These are phyloP conservation scores for Claviceps purpurea DNA, from an alignment of 2,329 filamentous ascomycete species.

Conservation along the genomic window DNA sequence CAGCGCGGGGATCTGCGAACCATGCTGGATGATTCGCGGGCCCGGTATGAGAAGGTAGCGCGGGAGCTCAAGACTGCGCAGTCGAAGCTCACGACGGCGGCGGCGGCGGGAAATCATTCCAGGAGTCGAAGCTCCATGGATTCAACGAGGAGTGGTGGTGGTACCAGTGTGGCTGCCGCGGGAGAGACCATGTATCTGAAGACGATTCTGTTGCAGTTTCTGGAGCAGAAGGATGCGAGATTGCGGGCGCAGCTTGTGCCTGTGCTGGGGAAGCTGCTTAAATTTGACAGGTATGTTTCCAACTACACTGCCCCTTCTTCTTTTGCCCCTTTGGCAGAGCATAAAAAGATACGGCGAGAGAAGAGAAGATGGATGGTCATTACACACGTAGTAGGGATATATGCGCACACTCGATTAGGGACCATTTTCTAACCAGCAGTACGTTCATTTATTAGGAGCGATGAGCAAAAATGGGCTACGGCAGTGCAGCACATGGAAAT, in stretches of 20 bases:
- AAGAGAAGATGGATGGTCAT: not conserved
- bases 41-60: conserved; percentile 65
- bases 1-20: conserved; percentile 64
- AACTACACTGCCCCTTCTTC: no score
- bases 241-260: conserved; percentile 64
- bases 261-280: conserved; percentile 61
- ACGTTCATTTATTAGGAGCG: conserved; percentile 28
- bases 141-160: conserved; percentile 21
- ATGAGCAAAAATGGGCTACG: conserved; percentile 78
- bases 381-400: no score
- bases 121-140: conserved; percentile 31
- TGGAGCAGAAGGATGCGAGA: conserved; percentile 69
- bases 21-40: conserved; percentile 64
- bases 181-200: conserved; percentile 57
- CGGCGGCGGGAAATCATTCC: conserved; percentile 15
- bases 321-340: not conserved
- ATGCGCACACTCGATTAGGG: no score
- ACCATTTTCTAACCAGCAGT: not conserved
- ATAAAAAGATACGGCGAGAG: not conserved
- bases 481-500: conserved; percentile 47
- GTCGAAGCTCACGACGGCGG: conserved; percentile 26
- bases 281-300: conserved; percentile 56
- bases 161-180: conserved; percentile 12
- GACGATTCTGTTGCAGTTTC: conserved; percentile 67
- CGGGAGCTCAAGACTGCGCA: conserved; percentile 48